Percentiles rank a stretch among this genome's conserved stretches.
These are phyloP conservation scores for Aspergillus uvarum DNA, from an alignment of 2,329 filamentous ascomycete species.

Conservation along the genomic window DNA sequence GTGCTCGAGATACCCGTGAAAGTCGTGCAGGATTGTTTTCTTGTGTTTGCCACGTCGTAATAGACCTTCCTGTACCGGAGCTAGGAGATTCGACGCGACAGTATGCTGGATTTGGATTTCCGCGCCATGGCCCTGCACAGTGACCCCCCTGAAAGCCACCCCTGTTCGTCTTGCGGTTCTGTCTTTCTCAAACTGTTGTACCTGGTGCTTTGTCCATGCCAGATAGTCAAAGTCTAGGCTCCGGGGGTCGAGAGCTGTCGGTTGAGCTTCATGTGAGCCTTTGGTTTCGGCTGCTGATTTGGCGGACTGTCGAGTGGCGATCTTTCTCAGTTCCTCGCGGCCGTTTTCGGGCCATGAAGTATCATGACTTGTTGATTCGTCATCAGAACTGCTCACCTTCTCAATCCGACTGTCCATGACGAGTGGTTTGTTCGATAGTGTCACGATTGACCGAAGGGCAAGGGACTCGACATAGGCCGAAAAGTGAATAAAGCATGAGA, in stretches of 20 bases:
- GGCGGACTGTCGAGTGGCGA: not conserved
- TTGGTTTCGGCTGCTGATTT: not conserved
- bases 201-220: slow-evolving; percentile 52
- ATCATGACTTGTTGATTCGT: not conserved
- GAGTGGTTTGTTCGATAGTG: too few species aligned
- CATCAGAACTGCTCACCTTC: not conserved
- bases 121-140: slow-evolving; percentile 65
- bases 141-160: slow-evolving; percentile 64
- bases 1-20: slow-evolving; percentile 53
- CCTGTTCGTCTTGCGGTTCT: slow-evolving; percentile 56
- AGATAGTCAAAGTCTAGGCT: slow-evolving; percentile 54
- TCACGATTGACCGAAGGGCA: too few species aligned
- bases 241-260: slow-evolving; percentile 50
- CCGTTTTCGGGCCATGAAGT: not conserved
- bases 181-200: slow-evolving; percentile 55
- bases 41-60: slow-evolving; percentile 46
- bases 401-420: too few species aligned
- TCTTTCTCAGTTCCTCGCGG: not conserved
- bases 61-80: slow-evolving; percentile 57
- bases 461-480: too few species aligned
- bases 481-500: too few species aligned
- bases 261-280: not conserved
- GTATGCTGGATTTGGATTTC: slow-evolving; percentile 69
- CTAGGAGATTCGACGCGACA: slow-evolving; percentile 58
- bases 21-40: slow-evolving; percentile 56